Conservation (phyloP, 352 stramenopile genomes). For the Phytophthora parvispora region DNA sequence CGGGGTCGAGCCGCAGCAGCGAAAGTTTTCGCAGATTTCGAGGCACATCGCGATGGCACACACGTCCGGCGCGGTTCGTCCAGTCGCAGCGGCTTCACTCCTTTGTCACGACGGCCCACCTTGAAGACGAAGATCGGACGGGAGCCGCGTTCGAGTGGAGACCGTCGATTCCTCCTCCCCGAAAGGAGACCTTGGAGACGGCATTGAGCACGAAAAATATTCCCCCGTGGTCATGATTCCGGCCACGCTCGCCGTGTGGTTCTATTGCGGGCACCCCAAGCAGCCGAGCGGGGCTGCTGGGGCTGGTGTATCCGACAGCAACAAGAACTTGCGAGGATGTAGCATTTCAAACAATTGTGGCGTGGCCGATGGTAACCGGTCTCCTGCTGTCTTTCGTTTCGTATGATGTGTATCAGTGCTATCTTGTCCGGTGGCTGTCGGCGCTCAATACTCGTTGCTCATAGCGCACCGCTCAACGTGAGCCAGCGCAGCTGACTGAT, state of each 20-base stretch:
- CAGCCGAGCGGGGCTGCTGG: conserved; percentile 1
- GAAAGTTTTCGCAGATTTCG: conserved; percentile 20
- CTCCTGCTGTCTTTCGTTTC: conserved; percentile 1
- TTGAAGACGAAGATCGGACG: conserved; percentile 5
- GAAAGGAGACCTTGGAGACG: conserved; percentile 1
- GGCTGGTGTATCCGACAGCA: background rate
- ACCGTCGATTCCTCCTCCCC: conserved; percentile 10
- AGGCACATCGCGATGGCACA: conserved; percentile 10
- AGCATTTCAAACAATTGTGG: background rate
- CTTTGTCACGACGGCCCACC: conserved; percentile 5
- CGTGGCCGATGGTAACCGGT: background rate
- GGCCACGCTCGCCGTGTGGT: background rate
- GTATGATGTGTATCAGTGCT: conserved; percentile 18
- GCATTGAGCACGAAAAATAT: conserved; percentile 15
- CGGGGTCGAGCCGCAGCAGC: background rate
- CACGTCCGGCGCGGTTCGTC: conserved; percentile 9
- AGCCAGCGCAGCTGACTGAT: background rate
- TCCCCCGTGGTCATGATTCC: background rate
- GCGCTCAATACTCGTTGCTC: conserved; percentile 7
- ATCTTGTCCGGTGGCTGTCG: conserved; percentile 15
- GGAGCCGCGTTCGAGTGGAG: conserved; percentile 10
- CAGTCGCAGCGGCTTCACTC: conserved; percentile 10
- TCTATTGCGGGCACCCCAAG: conserved; percentile 3
- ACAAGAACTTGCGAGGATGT: background rate
- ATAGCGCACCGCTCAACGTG: conserved; percentile 1